Evolutionary conservation across 1,284 basidiomycete species (phyloP).

Genomic region (Cutaneotrichosporon cutaneum): DNA sequence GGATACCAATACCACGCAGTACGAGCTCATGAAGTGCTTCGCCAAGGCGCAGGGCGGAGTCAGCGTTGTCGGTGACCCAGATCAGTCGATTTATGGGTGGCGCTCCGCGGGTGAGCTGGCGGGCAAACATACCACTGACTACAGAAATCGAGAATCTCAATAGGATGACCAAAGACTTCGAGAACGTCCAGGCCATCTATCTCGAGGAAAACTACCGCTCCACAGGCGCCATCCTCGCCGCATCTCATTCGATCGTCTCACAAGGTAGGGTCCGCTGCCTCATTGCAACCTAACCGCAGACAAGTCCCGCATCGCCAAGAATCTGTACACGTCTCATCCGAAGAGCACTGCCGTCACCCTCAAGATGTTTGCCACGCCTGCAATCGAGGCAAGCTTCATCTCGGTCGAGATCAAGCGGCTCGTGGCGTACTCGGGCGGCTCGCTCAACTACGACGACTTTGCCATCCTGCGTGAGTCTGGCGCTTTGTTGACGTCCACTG

Average conservation of each 20-base stretch:
- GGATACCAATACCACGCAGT: constrained; percentile 85
- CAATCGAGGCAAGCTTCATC: constrained; percentile 67
- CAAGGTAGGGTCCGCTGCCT: constrained; percentile 61
- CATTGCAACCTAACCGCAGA: constrained; percentile 23
- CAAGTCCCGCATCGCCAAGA: constrained; percentile 67
- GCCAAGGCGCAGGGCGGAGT: constrained; percentile 62
- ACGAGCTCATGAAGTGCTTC: constrained; percentile 76
- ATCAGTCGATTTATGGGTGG: constrained; percentile 92
- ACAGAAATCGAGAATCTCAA: constrained; percentile 70
- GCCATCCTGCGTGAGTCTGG: constrained; percentile 71
- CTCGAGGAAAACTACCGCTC: constrained; percentile 88
- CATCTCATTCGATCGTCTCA: constrained; percentile 73
- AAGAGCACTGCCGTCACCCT: constrained; percentile 60
- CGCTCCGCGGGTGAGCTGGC: constrained; percentile 62
- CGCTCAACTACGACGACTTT: constrained; percentile 73
- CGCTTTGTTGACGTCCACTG: not conserved
- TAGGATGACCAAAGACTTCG: constrained; percentile 73
- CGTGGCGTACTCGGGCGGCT: constrained; percentile 69
- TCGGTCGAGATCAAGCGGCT: constrained; percentile 77
- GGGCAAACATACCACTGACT: constrained; percentile 10
- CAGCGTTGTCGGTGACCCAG: constrained; percentile 87
- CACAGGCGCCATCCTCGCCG: constrained; percentile 71
- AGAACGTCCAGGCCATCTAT: constrained; percentile 64
- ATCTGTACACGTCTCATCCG: constrained; percentile 70
- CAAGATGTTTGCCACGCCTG: constrained; percentile 42